Evolutionary conservation across 257 asterid species (phyloP).

Genomic region (Scutellaria galericulata): DNA sequence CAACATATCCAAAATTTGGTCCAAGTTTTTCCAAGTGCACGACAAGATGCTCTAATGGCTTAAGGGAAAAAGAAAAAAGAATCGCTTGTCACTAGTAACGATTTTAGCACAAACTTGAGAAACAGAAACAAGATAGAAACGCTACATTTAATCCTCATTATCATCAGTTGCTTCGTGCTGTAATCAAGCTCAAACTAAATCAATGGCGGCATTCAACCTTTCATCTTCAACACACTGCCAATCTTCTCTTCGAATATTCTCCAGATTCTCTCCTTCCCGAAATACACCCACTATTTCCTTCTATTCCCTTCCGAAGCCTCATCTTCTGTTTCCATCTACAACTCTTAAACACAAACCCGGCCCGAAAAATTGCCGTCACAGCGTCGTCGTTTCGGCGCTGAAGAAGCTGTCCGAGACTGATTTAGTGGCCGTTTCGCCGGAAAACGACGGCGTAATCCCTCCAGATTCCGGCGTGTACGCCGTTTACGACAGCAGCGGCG

Average conservation of each 20-base stretch:
- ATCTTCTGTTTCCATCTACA: constrained; percentile 43
- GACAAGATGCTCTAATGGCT: too few species aligned
- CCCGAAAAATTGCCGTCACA: constrained; percentile 40
- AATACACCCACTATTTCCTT: constrained; percentile 44
- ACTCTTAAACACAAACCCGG: constrained; percentile 36
- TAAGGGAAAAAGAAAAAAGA: too few species aligned
- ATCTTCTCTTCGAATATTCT: constrained; percentile 33
- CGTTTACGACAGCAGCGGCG: constrained; percentile 60
- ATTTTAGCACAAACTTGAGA: constrained; percentile 16
- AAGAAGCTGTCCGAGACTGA: constrained; percentile 72
- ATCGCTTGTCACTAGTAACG: neutral
- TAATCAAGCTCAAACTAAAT: constrained; percentile 21
- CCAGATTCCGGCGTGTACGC: constrained; percentile 85
- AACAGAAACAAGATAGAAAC: constrained; percentile 14
- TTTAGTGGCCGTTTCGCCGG: constrained; percentile 56
- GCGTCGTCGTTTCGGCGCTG: constrained; percentile 63
- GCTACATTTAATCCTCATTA: constrained; percentile 2
- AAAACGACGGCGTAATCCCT: constrained; percentile 55
- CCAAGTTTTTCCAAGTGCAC: too few species aligned
- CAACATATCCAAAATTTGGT: too few species aligned
- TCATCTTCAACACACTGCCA: constrained; percentile 31
- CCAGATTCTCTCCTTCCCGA: constrained; percentile 42
- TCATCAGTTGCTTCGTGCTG: constrained; percentile 31
- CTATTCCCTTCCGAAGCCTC: constrained; percentile 47
- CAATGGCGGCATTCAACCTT: constrained; percentile 41